These are phyloP conservation scores for Hemileccinum impolitum DNA, from an alignment of 768 basidiomycete species.

Conservation along the genomic window DNA sequence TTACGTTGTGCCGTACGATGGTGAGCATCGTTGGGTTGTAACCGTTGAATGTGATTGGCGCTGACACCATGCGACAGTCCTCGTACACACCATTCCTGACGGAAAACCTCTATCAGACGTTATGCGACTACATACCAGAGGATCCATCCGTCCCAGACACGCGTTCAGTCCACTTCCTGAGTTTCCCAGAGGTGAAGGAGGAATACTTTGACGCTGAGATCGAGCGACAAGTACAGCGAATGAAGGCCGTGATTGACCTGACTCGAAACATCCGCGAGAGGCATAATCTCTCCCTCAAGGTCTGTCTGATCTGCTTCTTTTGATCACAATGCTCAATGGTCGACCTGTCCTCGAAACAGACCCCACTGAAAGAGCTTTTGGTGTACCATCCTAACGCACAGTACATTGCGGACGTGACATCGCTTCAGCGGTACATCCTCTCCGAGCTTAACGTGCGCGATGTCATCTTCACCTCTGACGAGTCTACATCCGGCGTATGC, in stretches of 20 bases:
- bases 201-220: conserved; percentile 94
- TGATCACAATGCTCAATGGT: not conserved
- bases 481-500: conserved; percentile 77
- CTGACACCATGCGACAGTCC: conserved; percentile 50
- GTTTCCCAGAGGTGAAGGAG: conserved; percentile 89
- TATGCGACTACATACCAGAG: conserved; percentile 81
- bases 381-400: conserved; percentile 87
- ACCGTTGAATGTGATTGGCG: not conserved
- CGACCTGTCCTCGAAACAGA: conserved; percentile 42
- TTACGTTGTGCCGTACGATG: conserved; percentile 95
- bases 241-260: conserved; percentile 94
- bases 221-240: conserved; percentile 89
- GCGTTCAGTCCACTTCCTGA: conserved; percentile 92
- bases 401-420: conserved; percentile 82
- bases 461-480: conserved; percentile 86
- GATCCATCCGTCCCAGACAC: conserved; percentile 69
- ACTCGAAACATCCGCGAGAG: conserved; percentile 85
- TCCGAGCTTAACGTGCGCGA: conserved; percentile 96
- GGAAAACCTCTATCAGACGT: conserved; percentile 92
- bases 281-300: conserved; percentile 87
- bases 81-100: conserved; percentile 98
- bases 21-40: conserved; percentile 46
- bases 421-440: conserved; percentile 83
- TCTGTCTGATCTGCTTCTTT: conserved; percentile 27
- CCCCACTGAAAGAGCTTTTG: conserved; percentile 86